Evolutionary conservation across 768 basidiomycete genomes (phyloP).

Genomic region (Russula sp.): DNA sequence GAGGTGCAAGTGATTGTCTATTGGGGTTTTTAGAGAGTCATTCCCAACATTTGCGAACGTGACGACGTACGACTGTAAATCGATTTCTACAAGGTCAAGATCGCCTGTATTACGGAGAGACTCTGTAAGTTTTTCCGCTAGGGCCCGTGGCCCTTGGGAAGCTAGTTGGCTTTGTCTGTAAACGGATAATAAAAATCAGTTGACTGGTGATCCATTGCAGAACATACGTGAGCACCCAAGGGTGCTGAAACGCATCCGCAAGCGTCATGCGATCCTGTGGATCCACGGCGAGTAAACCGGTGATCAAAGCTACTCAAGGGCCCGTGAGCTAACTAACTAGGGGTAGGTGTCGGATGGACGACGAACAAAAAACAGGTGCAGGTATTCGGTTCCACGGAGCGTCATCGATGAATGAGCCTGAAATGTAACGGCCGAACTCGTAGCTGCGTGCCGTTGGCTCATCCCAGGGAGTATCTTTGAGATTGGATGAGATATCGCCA

Average conservation of each 20-base stretch:
- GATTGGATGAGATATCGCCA: neutral
- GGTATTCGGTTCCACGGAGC: constrained; percentile 76
- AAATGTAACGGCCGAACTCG: constrained; percentile 75
- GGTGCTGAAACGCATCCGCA: constrained; percentile 52
- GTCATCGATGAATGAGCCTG: constrained; percentile 69
- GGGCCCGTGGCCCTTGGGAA: constrained; percentile 44
- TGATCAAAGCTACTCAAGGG: constrained; percentile 65
- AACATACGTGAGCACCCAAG: constrained; percentile 68
- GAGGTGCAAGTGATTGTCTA: constrained; percentile 40
- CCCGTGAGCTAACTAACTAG: neutral
- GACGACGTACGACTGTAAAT: constrained; percentile 41
- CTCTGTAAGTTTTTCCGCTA: constrained; percentile 71
- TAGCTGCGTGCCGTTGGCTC: constrained; percentile 77
- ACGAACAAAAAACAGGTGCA: constrained; percentile 55
- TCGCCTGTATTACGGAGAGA: constrained; percentile 69
- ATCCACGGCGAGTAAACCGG: constrained; percentile 69
- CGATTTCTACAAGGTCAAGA: constrained; percentile 65
- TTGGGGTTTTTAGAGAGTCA: constrained; percentile 16
- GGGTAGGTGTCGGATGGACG: constrained; percentile 32
- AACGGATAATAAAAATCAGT: neutral
- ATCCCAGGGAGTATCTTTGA: constrained; percentile 96
- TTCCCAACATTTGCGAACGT: neutral
- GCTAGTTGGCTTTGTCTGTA: constrained; percentile 69
- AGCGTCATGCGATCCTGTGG: constrained; percentile 67
- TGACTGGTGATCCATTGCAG: neutral